phyloP scores from a whole-genome alignment of 495 filamentous ascomycete species.

The Penicillium silybi region DNA sequence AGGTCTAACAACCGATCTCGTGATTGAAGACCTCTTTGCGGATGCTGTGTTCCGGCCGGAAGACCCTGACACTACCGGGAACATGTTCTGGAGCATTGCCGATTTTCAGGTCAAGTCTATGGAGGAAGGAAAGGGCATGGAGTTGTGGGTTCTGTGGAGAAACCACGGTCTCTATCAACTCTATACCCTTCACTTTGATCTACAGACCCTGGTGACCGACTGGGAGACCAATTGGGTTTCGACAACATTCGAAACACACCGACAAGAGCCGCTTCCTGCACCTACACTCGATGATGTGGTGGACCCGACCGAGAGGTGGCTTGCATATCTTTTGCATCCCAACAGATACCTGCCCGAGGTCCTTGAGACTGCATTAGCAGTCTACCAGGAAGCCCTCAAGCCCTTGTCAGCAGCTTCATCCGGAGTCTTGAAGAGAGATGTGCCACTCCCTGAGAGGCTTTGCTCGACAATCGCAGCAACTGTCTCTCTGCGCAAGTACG shows the following conservation, averaged over 20 bases:
- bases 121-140: constrained; percentile 49
- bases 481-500: constrained; percentile 54
- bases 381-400: constrained; percentile 62
- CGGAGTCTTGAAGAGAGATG: constrained; percentile 38
- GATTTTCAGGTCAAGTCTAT: constrained; percentile 69
- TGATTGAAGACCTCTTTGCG: constrained; percentile 67
- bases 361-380: constrained; percentile 73
- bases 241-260: constrained; percentile 60
- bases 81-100: constrained; percentile 80
- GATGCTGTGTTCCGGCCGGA: constrained; percentile 59
- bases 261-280: constrained; percentile 48
- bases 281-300: constrained; percentile 58
- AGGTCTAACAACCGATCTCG: constrained; percentile 55
- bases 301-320: constrained; percentile 49
- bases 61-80: constrained; percentile 61
- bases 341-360: constrained; percentile 71
- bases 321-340: constrained; percentile 70
- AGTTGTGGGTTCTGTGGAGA: constrained; percentile 87
- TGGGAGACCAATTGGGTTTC: constrained; percentile 74
- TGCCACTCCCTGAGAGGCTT: constrained; percentile 60
- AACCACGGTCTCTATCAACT: constrained; percentile 74
- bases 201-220: constrained; percentile 45
- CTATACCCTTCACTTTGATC: constrained; percentile 57
- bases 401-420: constrained; percentile 32
- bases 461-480: constrained; percentile 64